Evolutionary conservation across 2,329 filamentous ascomycete genomes (phyloP).

Genomic region (Claviceps sp.): DNA sequence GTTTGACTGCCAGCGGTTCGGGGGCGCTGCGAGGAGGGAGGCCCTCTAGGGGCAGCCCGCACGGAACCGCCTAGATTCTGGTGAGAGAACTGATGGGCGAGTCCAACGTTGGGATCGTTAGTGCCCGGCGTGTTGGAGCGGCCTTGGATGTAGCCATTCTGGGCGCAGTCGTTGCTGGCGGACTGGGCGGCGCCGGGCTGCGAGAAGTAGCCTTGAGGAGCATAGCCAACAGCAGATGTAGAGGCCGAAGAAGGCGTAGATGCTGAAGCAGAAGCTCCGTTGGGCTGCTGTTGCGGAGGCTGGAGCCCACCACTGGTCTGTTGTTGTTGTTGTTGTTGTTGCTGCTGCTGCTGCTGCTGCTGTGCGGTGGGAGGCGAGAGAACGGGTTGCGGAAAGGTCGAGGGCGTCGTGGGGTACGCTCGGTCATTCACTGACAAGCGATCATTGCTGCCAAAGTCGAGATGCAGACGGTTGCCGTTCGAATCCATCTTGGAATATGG

Average conservation of each 20-base stretch:
- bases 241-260: conserved; percentile 16
- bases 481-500: conserved; percentile 29
- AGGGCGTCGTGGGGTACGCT: conserved; percentile 77
- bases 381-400: conserved; percentile 49
- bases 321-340: conserved; percentile 17
- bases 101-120: conserved; percentile 77
- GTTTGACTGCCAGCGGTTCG: conserved; percentile 69
- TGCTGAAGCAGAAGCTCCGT: conserved; percentile 19
- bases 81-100: conserved; percentile 93
- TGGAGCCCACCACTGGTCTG: conserved; percentile 22
- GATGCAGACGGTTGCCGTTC: conserved; percentile 48
- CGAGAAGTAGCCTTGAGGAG: conserved; percentile 43
- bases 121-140: conserved; percentile 45
- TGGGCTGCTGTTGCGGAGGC: conserved; percentile 27
- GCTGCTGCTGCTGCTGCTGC: conserved; percentile 28
- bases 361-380: conserved; percentile 7
- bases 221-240: conserved; percentile 20
- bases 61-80: conserved; percentile 74
- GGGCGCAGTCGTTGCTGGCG: conserved; percentile 35
- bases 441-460: conserved; percentile 55
- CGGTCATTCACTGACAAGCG: conserved; percentile 49
- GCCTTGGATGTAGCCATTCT: conserved; percentile 32
- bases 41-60: conserved; percentile 50
- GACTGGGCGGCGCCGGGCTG: conserved; percentile 39
- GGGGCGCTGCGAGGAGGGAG: conserved; percentile 62